These are phyloP conservation scores for Claviceps monticola DNA, from an alignment of 2,329 filamentous ascomycete genomes.

Conservation along the genomic window DNA sequence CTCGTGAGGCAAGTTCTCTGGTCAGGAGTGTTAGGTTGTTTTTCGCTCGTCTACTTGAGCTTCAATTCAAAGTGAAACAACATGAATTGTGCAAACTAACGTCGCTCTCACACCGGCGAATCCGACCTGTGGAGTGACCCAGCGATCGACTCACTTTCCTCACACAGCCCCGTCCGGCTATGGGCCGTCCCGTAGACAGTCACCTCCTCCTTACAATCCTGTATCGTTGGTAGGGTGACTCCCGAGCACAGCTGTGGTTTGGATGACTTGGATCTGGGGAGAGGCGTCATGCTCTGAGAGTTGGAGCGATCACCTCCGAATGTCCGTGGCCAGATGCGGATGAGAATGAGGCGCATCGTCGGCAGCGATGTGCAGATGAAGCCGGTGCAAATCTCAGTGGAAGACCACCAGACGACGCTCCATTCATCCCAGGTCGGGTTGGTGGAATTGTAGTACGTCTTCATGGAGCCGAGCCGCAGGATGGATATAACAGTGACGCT, in stretches of 20 bases:
- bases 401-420: constrained; percentile 1
- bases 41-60: too few species aligned
- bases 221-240: neutral
- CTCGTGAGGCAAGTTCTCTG: too few species aligned
- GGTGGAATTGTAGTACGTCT: neutral
- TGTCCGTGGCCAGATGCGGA: neutral
- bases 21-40: too few species aligned
- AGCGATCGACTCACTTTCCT: neutral
- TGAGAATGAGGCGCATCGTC: constrained; percentile 1
- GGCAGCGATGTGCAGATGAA: constrained; percentile 5
- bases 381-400: constrained; percentile 1
- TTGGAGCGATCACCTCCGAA: neutral
- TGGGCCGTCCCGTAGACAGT: neutral
- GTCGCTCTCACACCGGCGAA: neutral
- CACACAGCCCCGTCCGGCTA: neutral
- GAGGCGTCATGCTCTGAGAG: neutral
- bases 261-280: neutral
- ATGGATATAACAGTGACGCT: constrained; percentile 4
- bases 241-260: neutral
- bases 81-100: too few species aligned
- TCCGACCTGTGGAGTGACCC: neutral
- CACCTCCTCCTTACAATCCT: neutral
- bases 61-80: too few species aligned
- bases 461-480: constrained; percentile 1
- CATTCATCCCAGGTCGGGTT: constrained; percentile 5